These are phyloP conservation scores for Mycena rebaudengoi DNA, from an alignment of 768 basidiomycete species.

Conservation along the genomic window DNA sequence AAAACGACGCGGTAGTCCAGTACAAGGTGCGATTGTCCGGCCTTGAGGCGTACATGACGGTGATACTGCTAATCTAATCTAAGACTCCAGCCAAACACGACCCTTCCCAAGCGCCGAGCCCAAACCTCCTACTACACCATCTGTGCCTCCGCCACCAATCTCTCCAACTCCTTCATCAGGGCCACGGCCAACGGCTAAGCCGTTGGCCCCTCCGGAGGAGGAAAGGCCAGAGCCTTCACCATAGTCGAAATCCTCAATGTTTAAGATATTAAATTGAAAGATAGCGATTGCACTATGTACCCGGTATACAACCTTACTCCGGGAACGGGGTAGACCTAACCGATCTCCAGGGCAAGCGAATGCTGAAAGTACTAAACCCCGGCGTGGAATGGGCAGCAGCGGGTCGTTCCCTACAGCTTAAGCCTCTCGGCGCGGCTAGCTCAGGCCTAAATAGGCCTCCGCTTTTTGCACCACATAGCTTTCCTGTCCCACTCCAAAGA, in stretches of 20 bases:
- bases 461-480: not conserved
- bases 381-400: not conserved
- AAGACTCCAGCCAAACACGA: too few species aligned
- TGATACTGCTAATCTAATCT: too few species aligned
- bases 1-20: too few species aligned
- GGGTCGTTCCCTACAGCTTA: not conserved
- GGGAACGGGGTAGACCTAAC: not conserved
- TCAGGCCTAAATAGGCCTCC: conserved; percentile 16
- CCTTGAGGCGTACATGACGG: too few species aligned
- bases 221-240: not conserved
- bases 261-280: not conserved
- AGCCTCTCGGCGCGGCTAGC: conserved; percentile 23
- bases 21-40: too few species aligned
- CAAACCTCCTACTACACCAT: too few species aligned
- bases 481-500: conserved; percentile 1
- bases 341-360: not conserved
- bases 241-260: not conserved
- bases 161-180: conserved; percentile 2
- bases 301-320: conserved; percentile 1
- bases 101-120: too few species aligned
- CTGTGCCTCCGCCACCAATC: not conserved
- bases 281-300: not conserved
- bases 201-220: not conserved
- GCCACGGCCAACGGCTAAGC: not conserved
- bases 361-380: conserved; percentile 6